These are phyloP conservation scores for Saturnispora bothae DNA, from an alignment of 805 yeast genomes.

Conservation along the genomic window DNA sequence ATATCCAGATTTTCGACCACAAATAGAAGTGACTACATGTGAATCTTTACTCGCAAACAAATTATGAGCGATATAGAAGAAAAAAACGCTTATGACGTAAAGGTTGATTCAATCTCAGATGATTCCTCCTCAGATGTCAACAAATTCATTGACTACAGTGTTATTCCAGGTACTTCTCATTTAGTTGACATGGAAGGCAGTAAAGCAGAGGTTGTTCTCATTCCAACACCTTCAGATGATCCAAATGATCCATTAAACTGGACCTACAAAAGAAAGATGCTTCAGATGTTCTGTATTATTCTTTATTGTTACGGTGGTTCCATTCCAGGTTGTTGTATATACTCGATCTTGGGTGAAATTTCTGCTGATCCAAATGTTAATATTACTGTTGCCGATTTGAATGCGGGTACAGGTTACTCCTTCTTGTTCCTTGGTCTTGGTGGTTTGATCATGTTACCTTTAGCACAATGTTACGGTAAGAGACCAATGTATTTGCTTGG, in stretches of 20 bases:
- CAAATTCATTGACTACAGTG: slow-evolving; percentile 22
- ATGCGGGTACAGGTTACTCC: slow-evolving; percentile 29
- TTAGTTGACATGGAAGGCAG: slow-evolving; percentile 33
- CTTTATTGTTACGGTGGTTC: slow-evolving; percentile 27
- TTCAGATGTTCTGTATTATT: slow-evolving; percentile 35
- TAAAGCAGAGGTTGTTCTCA: slow-evolving; percentile 34
- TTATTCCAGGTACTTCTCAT: slow-evolving; percentile 43
- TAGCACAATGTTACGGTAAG: slow-evolving; percentile 31
- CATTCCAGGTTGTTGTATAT: slow-evolving; percentile 16
- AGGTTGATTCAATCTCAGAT: not conserved
- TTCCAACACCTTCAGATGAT: slow-evolving; percentile 58
- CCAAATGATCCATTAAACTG: slow-evolving; percentile 67
- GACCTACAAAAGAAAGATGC: slow-evolving; percentile 37
- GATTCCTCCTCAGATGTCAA: not conserved
- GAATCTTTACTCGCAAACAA: not conserved
- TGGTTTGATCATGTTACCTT: slow-evolving; percentile 28
- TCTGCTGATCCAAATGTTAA: slow-evolving; percentile 22
- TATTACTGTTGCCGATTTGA: slow-evolving; percentile 25
- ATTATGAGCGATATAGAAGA: slow-evolving; percentile 3
- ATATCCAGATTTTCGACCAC: not conserved
- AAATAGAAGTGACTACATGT: too few relatives aligned
- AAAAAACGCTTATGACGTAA: slow-evolving; percentile 1
- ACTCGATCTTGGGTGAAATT: slow-evolving; percentile 19
- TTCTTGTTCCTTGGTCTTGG: slow-evolving; percentile 34
- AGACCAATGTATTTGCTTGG: slow-evolving; percentile 29